Evolutionary conservation across 202 grass and related monocot genomes (phyloP), one percentile per base, ranked within the genome.

Genomic region (Cymbopogon flexuosus): DNA sequence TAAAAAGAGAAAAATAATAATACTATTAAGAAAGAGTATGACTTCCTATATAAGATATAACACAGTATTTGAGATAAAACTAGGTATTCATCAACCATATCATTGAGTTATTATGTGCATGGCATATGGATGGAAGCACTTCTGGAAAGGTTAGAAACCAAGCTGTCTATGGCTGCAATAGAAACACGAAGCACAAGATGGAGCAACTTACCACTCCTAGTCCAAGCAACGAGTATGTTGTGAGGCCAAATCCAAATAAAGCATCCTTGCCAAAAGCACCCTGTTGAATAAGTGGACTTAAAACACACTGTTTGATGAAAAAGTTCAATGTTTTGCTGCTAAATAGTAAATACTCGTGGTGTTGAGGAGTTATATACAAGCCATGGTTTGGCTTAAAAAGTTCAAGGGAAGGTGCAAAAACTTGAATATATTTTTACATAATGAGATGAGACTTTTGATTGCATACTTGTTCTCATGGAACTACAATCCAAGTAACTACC

Each of bases 161-260:
- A 71, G 14, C 16, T 84, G 68, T 62, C 1, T 70, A 61, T 60
- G 33, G 33, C 30, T 40, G 30, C 34, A 33, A 68, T 19, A 68
- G 13, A 68, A 78, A 67, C 62, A 7, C 13, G 6, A 70, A 6
- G 40, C 39, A 13, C 10, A 65, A 42, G 10, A 77, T 72, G 5
- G 29, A 72, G 31, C 6, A 23, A 35, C 70, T 37, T 96, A 99
- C 96, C 92, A 93, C 88, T 78, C 96, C 96, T 45, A 99, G 83
- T 77, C 96, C 96, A 90, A 99, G 96, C 62, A 99, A 85, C 6
- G 85, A 86, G 31, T 99, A 99, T 51, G 96, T 96, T 33, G 96
- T 91, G 70, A 99, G 91, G 77, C 92, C 92, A 91, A 91, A 96
- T 90, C 92, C 88, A 96, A 91, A 78, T 63, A 93, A 79, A 70